phyloP scores from a whole-genome alignment of 306 rosid genomes.

The Fagus sylvatica region DNA sequence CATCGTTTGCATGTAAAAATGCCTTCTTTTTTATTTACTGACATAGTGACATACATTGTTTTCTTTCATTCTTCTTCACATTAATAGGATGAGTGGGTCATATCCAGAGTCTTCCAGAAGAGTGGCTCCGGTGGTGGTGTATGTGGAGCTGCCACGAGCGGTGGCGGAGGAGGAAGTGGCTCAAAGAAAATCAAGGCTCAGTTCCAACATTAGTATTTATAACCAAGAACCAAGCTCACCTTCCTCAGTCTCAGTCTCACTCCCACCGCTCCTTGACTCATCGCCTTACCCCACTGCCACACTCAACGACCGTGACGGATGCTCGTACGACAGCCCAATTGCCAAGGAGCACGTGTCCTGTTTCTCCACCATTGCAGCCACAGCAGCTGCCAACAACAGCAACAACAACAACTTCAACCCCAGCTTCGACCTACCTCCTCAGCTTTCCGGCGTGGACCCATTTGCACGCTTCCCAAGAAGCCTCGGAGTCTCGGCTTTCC shows the following conservation, averaged over 20 bases:
- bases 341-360: slow-evolving; percentile 99
- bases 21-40: neutral
- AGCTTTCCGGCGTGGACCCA: slow-evolving; percentile 18
- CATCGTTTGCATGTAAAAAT: neutral
- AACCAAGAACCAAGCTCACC: slow-evolving; percentile 76
- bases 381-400: slow-evolving; percentile 20
- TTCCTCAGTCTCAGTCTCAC: slow-evolving; percentile 71
- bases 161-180: slow-evolving; percentile 20
- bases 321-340: slow-evolving; percentile 47
- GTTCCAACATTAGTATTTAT: slow-evolving; percentile 30
- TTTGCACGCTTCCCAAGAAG: slow-evolving; percentile 42
- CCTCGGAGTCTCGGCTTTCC: slow-evolving; percentile 68
- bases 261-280: slow-evolving; percentile 83
- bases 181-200: slow-evolving; percentile 53
- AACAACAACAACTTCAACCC: slow-evolving; percentile 29
- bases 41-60: neutral
- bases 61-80: too few species aligned
- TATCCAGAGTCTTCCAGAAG: slow-evolving; percentile 87
- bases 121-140: slow-evolving; percentile 24
- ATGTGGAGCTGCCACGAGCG: slow-evolving; percentile 24
- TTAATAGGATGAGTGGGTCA: slow-evolving; percentile 92
- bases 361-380: slow-evolving; percentile 79
- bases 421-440: slow-evolving; percentile 21
- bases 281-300: slow-evolving; percentile 47
- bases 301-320: slow-evolving; percentile 48